A percentile compares a stretch with the other conserved stretches of the same genome.
Conservation (phyloP, 1,139 yeast genomes). For the Geotrichum phurueaensis region DNA sequence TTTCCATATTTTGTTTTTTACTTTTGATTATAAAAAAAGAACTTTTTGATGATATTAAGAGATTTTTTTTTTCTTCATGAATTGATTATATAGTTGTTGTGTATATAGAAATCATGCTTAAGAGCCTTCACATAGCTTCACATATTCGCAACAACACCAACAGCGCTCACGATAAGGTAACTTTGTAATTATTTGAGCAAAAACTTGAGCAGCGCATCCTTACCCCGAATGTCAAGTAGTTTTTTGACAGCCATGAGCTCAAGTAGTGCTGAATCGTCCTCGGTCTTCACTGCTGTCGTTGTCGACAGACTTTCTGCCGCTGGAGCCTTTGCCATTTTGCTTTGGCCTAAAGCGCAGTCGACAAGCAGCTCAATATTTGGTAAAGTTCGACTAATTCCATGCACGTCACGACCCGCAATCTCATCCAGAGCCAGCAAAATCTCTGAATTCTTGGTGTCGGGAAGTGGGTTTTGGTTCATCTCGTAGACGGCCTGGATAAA, state of each 20-base stretch:
- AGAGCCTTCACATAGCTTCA: neutral
- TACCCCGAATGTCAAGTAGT: constrained; percentile 1
- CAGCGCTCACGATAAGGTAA: no score
- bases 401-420: constrained; percentile 31
- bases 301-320: neutral
- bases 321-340: constrained; percentile 10
- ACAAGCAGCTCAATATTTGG: constrained; percentile 37
- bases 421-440: constrained; percentile 34
- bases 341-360: constrained; percentile 31
- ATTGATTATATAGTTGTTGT: no score
- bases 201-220: neutral
- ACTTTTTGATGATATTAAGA: no score
- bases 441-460: constrained; percentile 26
- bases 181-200: neutral
- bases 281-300: neutral
- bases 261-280: neutral
- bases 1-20: neutral
- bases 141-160: neutral
- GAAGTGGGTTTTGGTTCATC: constrained; percentile 24
- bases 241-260: constrained; percentile 1
- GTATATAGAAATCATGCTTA: no score
- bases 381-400: constrained; percentile 35
- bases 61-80: no score
- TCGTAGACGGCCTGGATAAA: constrained; percentile 46
- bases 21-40: neutral